phyloP scores from a whole-genome alignment of 768 basidiomycete genomes.

The Calvatia gigantea region DNA sequence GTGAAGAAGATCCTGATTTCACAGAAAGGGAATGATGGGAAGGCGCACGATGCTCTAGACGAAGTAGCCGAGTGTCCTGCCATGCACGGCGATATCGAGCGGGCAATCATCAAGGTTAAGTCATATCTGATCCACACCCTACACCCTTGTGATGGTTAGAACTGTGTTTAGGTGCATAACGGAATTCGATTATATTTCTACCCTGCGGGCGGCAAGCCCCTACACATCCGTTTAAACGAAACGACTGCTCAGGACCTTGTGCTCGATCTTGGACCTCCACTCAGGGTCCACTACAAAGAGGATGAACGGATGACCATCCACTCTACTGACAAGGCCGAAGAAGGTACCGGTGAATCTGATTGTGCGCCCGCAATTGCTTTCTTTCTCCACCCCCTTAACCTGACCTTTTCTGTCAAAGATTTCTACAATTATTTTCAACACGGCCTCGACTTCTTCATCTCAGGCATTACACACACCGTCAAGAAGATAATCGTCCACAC shows the following conservation, averaged over 20 bases:
- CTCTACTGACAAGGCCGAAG: constrained; percentile 34
- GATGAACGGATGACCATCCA: constrained; percentile 89
- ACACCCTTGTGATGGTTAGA: not conserved
- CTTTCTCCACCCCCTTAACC: not conserved
- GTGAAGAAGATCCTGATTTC: constrained; percentile 73
- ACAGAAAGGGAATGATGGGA: constrained; percentile 59
- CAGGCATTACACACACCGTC: constrained; percentile 65
- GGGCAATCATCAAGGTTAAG: constrained; percentile 65
- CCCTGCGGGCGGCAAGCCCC: constrained; percentile 41
- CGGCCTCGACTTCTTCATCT: constrained; percentile 84
- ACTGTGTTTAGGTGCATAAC: constrained; percentile 57
- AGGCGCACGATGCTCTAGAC: constrained; percentile 63
- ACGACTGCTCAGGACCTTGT: constrained; percentile 83
- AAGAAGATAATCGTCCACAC: constrained; percentile 86
- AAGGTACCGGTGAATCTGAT: constrained; percentile 47
- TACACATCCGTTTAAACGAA: constrained; percentile 64
- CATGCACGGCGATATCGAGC: constrained; percentile 71
- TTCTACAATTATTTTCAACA: constrained; percentile 94
- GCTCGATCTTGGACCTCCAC: constrained; percentile 75
- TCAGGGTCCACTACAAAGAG: constrained; percentile 80
- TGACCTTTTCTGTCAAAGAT: constrained; percentile 38
- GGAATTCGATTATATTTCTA: constrained; percentile 71
- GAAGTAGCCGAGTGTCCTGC: constrained; percentile 61
- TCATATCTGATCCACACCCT: not conserved
- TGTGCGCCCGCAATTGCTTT: constrained; percentile 33